Evolutionary conservation across 2,329 filamentous ascomycete species (phyloP).

Genomic region (Dactylellina parvicollis): DNA sequence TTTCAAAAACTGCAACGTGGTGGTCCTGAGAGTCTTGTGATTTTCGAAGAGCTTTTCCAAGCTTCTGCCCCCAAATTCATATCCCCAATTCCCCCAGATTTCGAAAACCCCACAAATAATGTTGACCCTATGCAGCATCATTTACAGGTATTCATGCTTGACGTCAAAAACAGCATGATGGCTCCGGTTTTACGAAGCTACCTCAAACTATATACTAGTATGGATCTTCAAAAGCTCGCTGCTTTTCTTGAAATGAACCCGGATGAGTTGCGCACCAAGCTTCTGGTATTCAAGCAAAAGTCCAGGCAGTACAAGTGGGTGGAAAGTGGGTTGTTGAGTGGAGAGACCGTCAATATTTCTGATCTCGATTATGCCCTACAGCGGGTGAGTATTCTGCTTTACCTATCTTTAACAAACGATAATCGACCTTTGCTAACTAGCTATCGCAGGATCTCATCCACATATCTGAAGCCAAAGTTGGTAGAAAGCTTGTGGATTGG

Average conservation of each 20-base stretch:
- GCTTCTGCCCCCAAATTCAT: conserved; percentile 99
- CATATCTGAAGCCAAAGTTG: conserved; percentile 98
- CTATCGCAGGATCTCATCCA: conserved; percentile 84
- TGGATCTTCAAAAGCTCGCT: conserved; percentile 97
- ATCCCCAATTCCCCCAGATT: conserved; percentile 94
- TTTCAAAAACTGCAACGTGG: conserved; percentile 95
- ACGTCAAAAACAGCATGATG: conserved; percentile 96
- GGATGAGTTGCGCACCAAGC: conserved; percentile 92
- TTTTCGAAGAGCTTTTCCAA: conserved; percentile 98
- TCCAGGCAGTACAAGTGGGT: conserved; percentile 95
- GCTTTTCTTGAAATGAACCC: conserved; percentile 96
- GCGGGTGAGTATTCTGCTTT: conserved; percentile 72
- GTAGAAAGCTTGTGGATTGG: conserved; percentile 97
- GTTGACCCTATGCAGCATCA: conserved; percentile 98
- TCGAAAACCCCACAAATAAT: conserved; percentile 95
- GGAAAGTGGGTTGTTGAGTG: conserved; percentile 88
- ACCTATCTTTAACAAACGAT: conserved; percentile 14
- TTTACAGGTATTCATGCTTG: conserved; percentile 97
- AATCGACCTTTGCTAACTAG: conserved; percentile 56
- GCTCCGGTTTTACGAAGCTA: conserved; percentile 98
- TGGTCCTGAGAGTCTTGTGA: conserved; percentile 90
- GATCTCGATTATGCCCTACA: conserved; percentile 98
- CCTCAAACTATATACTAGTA: conserved; percentile 98
- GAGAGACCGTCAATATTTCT: conserved; percentile 89
- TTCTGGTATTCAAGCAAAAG: conserved; percentile 98